Conservation (phyloP, 306 rosid genomes). For the Styphnolobium japonicum region DNA sequence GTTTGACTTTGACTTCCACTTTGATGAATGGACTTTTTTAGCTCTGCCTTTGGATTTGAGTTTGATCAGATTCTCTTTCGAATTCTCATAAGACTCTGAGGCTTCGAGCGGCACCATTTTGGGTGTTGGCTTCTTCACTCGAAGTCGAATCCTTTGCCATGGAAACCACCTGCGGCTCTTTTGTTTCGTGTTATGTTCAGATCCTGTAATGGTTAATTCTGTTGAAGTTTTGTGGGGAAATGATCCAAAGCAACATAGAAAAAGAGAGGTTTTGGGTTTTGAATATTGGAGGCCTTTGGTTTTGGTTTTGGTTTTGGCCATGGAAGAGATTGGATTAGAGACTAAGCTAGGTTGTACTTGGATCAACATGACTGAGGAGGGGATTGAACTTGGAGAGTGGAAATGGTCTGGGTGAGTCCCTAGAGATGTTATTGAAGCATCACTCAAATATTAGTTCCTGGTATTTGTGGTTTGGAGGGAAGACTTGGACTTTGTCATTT, state of each 20-base stretch:
- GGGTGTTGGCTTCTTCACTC: neutral
- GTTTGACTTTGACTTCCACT: constrained; percentile 15
- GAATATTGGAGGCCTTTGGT: neutral
- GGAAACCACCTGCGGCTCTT: neutral
- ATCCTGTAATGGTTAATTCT: neutral
- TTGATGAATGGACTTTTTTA: neutral
- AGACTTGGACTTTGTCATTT: constrained; percentile 44
- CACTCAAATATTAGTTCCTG: neutral
- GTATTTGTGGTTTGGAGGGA: constrained; percentile 17
- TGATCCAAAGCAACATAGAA: constrained; percentile 36
- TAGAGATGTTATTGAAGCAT: too few species aligned
- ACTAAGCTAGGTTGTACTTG: too few species aligned
- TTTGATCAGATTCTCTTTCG: neutral
- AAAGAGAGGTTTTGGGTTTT: neutral
- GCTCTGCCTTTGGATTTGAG: neutral
- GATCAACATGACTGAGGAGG: neutral
- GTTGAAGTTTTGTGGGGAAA: neutral
- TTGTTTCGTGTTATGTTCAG: neutral
- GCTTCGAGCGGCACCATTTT: constrained; percentile 42
- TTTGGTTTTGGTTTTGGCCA: constrained; percentile 39
- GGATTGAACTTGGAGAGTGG: too few species aligned
- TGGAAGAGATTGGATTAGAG: constrained; percentile 5
- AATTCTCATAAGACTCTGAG: neutral
- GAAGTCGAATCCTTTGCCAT: neutral
- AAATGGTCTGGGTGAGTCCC: too few species aligned